Base-by-base conservation (phyloP, 805 yeast species). In the Scheffersomyces amazonensis region DNA sequence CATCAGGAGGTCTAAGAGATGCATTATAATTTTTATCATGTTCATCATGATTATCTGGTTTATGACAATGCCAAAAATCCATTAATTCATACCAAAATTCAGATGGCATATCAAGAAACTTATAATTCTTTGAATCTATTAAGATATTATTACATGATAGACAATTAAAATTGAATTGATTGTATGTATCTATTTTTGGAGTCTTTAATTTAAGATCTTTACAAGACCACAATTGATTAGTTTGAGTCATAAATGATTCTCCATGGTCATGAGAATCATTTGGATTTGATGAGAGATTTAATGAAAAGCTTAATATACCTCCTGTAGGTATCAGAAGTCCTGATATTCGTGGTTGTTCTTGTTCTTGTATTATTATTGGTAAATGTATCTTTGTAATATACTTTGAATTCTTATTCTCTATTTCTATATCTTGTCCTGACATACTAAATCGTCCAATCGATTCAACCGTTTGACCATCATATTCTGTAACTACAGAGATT, bases 1-100 rank as follows among this genome's bases (percentile, higher is more conserved):
- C 56, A 21, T 61, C 55, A 0, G 49, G 42, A 3, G 91, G 85
- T 17, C 52, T 61, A 31, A 81, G 51, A 1, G 57, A 53, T 6
- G 73, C 72, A 45, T 66, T 68, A 40, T 71, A 64, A 30, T 54
- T 48, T 41, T 59, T 56, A 16, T 50, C 35, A 13, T 50, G 44
- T 31, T 51, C 53, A 34, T 53, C 42, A n/a, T 43, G 48, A 18
- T 41, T 42, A 30, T 61, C 57, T 0, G 95, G 95, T 50, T 83
- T 84, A 54, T 91, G 97, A 55, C 99, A 91, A 57, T 91, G 97
- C 99, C 99, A 91, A 47, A 84, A 85, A 41, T 91, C 98, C 95
- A 91, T 84, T 75, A 93, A 66, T 56, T 91, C 99, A 11, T 83
- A 79, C 99, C 99, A 91, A 34, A 78, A 68, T 53, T 89, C 97